Percentiles rank a stretch among this genome's conserved stretches.
Evolutionary conservation across 768 basidiomycete genomes (phyloP).

Genomic region (Polyporus arcularius): DNA sequence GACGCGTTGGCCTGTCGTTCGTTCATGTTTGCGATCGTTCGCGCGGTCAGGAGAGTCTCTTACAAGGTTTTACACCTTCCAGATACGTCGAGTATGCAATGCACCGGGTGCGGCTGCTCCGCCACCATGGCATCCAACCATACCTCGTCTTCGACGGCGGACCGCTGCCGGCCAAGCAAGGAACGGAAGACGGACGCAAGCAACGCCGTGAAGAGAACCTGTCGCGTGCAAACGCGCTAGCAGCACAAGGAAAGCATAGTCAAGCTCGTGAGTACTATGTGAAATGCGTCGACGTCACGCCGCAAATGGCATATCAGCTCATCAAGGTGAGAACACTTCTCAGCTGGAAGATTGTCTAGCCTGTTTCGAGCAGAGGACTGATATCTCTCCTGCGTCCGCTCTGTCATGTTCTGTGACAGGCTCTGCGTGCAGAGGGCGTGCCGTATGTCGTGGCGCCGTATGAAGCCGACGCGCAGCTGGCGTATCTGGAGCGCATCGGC

Average conservation of each 20-base stretch:
- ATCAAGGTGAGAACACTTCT: constrained; percentile 73
- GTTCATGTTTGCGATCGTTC: neutral
- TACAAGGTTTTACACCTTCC: neutral
- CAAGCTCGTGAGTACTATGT: constrained; percentile 88
- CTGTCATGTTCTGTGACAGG: constrained; percentile 47
- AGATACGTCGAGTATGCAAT: constrained; percentile 98
- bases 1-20: neutral
- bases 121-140: constrained; percentile 82
- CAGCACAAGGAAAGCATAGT: constrained; percentile 73
- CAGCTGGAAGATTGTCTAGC: constrained; percentile 12
- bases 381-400: constrained; percentile 4
- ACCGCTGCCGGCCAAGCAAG: constrained; percentile 90
- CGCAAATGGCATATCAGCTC: constrained; percentile 95
- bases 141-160: constrained; percentile 97
- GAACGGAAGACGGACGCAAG: constrained; percentile 82
- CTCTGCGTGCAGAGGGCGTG: constrained; percentile 77
- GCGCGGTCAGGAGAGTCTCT: constrained; percentile 1
- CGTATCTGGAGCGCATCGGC: constrained; percentile 83
- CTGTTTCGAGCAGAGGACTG: neutral
- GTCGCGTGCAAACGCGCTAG: constrained; percentile 68
- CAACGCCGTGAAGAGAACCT: constrained; percentile 76
- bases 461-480: constrained; percentile 97
- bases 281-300: constrained; percentile 93
- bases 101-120: constrained; percentile 85
- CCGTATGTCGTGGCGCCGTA: constrained; percentile 94